phyloP scores from a whole-genome alignment of 1,139 yeast species.

The Suhomyces ambrosiae region DNA sequence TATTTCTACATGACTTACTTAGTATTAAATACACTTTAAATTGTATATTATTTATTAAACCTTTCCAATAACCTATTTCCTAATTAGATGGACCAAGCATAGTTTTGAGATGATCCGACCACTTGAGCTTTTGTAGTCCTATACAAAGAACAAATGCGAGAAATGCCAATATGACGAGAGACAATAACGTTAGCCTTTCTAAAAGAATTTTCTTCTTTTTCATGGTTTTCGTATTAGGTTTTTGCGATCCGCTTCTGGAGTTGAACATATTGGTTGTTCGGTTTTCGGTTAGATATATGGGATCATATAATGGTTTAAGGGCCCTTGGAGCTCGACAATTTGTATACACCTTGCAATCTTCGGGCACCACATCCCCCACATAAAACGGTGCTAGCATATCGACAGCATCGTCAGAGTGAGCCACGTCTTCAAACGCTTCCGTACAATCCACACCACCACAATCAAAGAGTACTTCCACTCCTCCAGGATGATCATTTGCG shows the following conservation, averaged over 20 bases:
- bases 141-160: constrained; percentile 30
- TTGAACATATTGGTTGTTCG: neutral
- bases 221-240: neutral
- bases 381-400: constrained; percentile 42
- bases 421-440: constrained; percentile 55
- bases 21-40: too few species aligned
- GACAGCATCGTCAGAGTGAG: constrained; percentile 49
- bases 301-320: neutral
- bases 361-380: constrained; percentile 33
- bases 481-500: constrained; percentile 65
- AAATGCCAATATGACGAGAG: constrained; percentile 27
- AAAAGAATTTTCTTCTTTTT: constrained; percentile 13
- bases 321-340: constrained; percentile 13
- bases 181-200: constrained; percentile 24
- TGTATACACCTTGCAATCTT: constrained; percentile 21
- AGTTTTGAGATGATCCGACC: constrained; percentile 20
- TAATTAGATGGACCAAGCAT: neutral
- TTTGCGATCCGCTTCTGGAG: neutral
- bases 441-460: constrained; percentile 79
- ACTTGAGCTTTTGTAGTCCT: constrained; percentile 33
- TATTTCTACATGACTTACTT: too few species aligned
- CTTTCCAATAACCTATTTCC: neutral
- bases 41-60: constrained; percentile 1
- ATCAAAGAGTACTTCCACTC: constrained; percentile 65
- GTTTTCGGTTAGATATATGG: neutral